Evolutionary conservation across 2,329 filamentous ascomycete species (phyloP), one percentile per base, ranked within the genome.

Genomic region (Hymenoscyphus scutula): DNA sequence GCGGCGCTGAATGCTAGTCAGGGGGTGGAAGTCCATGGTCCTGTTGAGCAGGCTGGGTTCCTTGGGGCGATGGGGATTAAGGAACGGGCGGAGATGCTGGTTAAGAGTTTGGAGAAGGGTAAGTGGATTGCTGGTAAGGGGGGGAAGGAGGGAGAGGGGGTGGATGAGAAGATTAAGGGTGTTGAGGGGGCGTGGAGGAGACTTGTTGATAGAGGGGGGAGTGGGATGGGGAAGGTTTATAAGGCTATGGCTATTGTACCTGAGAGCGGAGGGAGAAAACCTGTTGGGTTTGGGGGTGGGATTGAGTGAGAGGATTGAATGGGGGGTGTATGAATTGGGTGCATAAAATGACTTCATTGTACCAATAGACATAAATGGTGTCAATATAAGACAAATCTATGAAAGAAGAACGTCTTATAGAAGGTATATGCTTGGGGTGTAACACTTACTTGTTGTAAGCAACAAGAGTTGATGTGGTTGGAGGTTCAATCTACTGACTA

Each of bases 161-260:
- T 79, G 64, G 77, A 81, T 41, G 80, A 84, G 64, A 81, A 80
- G 66, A 83, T 78, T 32, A 81, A 80, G 68, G 84, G 86, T 58
- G 80, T 97, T 34, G 86, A 92, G 67, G 84, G 80, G 65, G 88
- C 89, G 0, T 96, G 92, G 85, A 89, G 85, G 77, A 82, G 95
- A 65, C 78, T 99, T 58, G 85, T 97, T n/a, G 93, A 97, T 75
- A 82, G 86, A 51, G 89, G 90, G 0, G 89, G 87, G 1, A 87
- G 85, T 58, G 94, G 92, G 0, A 99, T 99, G 95, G 95, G 95
- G 0, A 93, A 89, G 78, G 80, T 97, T 25, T 99, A 99, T 76
- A 97, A 98, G 78, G 93, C 87, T 27, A 82, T 99, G 82, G 91
- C 93, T 13, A 91, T 99, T 70, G 74, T 98, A 71, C 95, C 95